Base-by-base conservation (phyloP, 2,329 filamentous ascomycete species). In the Pseudopithomyces chartarum region DNA sequence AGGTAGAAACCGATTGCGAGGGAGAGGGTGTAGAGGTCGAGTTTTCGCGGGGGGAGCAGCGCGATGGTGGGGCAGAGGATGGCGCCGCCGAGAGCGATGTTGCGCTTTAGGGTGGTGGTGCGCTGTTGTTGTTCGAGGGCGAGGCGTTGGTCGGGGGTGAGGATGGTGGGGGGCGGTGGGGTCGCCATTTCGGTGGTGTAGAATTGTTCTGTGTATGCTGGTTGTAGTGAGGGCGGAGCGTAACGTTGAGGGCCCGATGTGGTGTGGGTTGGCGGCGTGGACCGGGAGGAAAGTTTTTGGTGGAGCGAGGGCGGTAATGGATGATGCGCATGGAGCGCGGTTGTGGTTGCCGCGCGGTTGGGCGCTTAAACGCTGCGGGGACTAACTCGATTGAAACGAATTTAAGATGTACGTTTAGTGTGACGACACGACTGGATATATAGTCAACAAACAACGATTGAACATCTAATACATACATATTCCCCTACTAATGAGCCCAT, bases 1-100 rank as follows among this genome's bases (percentile, higher is more conserved):
- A 80, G 74, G 55, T 80, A 71, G 62, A 81, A 84, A 1, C 79
- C 78, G 26, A 78, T 71, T 40, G 79, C 73, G 7, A 88, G 79
- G 0, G 77, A 78, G 63, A 85, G 78, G 17, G 85, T 87, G 74
- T 85, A 87, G 52, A 84, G 65, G 67, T 88, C 85, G 48, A 88
- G 73, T 73, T 87, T 87, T 44, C 86, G 83, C 0, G 86, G 86
- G 10, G 86, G 86, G 10, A 88, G 73, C 15, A 81, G 66, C 46
- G 81, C 80, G 49, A 88, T 77, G 8, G 82, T 60, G 0, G 86
- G 86, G 57, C 83, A 85, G 46, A 80, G 68, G 19, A 88, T 66
- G 26, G 84, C 70, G 46, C 80, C 76, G 53, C 73, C 76, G 32
- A 85, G 72, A 15, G 84, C 80, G 60, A 79, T 66, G 61, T 79